phyloP scores from a whole-genome alignment of 805 yeast species.

The Limtongia smithiae region DNA sequence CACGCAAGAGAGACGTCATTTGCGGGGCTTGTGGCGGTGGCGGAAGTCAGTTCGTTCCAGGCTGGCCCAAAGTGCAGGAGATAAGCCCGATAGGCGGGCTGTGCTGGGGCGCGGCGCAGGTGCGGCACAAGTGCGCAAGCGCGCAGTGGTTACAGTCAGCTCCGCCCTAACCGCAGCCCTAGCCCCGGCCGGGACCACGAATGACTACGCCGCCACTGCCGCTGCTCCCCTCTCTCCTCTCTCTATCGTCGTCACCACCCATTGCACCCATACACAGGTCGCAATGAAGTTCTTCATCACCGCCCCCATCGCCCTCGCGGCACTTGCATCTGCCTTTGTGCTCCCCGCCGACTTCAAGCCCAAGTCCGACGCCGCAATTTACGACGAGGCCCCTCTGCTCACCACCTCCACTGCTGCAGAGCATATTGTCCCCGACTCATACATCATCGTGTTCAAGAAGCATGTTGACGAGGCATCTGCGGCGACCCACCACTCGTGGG shows the following conservation, averaged over 20 bases:
- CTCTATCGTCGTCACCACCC: background rate
- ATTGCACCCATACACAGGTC: background rate
- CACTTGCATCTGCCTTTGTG: constrained; percentile 25
- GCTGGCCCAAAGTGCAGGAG: too few relatives aligned
- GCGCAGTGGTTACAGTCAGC: background rate
- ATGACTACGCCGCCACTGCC: too few relatives aligned
- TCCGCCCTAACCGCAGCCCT: too few relatives aligned
- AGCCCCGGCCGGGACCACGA: too few relatives aligned
- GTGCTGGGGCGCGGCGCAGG: background rate
- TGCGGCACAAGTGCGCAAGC: background rate
- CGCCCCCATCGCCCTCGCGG: constrained; percentile 19
- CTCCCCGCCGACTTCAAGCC: constrained; percentile 21
- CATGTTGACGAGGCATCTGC: constrained; percentile 52
- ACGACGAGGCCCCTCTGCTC: constrained; percentile 43
- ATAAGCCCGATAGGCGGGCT: too few relatives aligned
- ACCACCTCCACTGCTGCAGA: constrained; percentile 42
- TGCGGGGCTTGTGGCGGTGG: too few relatives aligned
- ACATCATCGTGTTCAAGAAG: constrained; percentile 80
- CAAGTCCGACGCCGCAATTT: constrained; percentile 3
- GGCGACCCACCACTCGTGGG: constrained; percentile 63
- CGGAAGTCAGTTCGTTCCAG: too few relatives aligned
- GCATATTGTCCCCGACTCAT: constrained; percentile 54
- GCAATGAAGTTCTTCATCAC: constrained; percentile 25
- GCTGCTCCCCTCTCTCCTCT: background rate
- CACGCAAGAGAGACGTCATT: too few relatives aligned